phyloP scores from a whole-genome alignment of 139 green algal genomes.

The Micromonas commoda region DNA sequence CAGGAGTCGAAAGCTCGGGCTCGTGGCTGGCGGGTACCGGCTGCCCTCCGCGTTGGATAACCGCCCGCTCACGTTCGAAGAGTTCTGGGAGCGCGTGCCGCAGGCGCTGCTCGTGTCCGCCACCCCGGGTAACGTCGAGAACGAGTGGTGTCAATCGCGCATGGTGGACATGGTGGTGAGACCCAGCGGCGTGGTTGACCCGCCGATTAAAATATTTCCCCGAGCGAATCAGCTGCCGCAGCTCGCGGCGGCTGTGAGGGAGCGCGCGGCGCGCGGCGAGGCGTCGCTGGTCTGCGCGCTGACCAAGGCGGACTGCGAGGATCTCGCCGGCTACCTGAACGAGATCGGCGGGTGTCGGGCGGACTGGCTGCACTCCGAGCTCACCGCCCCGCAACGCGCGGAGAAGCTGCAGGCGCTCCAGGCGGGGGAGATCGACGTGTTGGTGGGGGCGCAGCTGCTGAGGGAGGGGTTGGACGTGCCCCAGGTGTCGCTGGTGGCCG shows the following conservation, averaged over 20 bases:
- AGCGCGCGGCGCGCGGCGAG: not conserved
- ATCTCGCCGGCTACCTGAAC: constrained; percentile 29
- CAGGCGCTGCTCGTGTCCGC: constrained; percentile 33
- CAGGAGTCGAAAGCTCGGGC: constrained; percentile 19
- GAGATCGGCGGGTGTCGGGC: not conserved
- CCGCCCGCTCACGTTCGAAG: constrained; percentile 26
- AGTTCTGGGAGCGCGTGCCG: constrained; percentile 34
- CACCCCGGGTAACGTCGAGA: constrained; percentile 29
- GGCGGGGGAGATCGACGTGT: constrained; percentile 21
- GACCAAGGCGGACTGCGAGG: constrained; percentile 33
- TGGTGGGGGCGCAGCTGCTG: constrained; percentile 40
- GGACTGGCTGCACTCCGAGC: constrained; percentile 32
- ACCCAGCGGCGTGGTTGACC: constrained; percentile 32
- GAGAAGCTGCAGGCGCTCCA: constrained; percentile 25
- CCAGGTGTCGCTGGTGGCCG: constrained; percentile 27
- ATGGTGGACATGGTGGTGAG: constrained; percentile 35
- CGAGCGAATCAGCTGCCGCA: constrained; percentile 16
- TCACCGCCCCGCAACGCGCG: constrained; percentile 27
- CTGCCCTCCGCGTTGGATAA: constrained; percentile 36
- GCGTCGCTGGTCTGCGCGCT: constrained; percentile 26
- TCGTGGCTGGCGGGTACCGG: constrained; percentile 28
- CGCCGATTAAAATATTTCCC: constrained; percentile 7
- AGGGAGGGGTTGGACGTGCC: constrained; percentile 38
- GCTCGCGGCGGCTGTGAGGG: constrained; percentile 8
- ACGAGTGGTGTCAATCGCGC: not conserved